Base-by-base conservation (phyloP, 805 yeast species). In the Starmerella geochares region DNA sequence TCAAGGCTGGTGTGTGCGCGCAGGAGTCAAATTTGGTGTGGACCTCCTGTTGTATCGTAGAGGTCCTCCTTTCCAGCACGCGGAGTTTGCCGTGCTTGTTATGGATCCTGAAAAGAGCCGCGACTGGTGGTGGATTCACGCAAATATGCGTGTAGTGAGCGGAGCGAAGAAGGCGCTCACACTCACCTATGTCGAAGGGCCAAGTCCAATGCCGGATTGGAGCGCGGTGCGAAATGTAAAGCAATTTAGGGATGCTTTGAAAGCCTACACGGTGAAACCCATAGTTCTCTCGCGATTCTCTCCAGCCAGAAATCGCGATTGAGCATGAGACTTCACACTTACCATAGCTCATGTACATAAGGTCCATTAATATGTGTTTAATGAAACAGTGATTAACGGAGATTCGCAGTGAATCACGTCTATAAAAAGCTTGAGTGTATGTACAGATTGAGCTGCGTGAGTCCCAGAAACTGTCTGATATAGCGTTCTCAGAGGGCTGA, bases 11-110 rank as follows among this genome's bases (percentile, higher is more conserved):
- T 90, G 96, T 69, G 92, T 82, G 2, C 73, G 94, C 51, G 77
- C 88, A 0, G 98, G 97, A 0, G 76, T 87, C 50, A 92, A 92
- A 65, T 92, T 92, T 65, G 95, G 96, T 2, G 76, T 84, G n/a
- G 94, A 88, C 59, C 82, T 71, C 65, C 67, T 92, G 8, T 70
- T 92, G 4, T 92, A 92, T 64, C 78, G 81, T 48, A 71, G 90
- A 51, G 99, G 99, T 0, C 98, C 97, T 8, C 96, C 96, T 1
- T 86, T 88, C 63, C 79, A 82, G 46, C 99, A 92, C 63, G 96
- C 98, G 0, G 95, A 87, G 62, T 85, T 78, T 64, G 85, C 90
- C 6, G 68, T 86, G 3, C 61, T 75, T 41, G 68, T 83, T 5
- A 51, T 78, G 24, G 71, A 75, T 1, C 65, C 68, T 10, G 58